Evolutionary conservation across 108 stramenopile species (phyloP).

Genomic region (Schizochytrium sp.): DNA sequence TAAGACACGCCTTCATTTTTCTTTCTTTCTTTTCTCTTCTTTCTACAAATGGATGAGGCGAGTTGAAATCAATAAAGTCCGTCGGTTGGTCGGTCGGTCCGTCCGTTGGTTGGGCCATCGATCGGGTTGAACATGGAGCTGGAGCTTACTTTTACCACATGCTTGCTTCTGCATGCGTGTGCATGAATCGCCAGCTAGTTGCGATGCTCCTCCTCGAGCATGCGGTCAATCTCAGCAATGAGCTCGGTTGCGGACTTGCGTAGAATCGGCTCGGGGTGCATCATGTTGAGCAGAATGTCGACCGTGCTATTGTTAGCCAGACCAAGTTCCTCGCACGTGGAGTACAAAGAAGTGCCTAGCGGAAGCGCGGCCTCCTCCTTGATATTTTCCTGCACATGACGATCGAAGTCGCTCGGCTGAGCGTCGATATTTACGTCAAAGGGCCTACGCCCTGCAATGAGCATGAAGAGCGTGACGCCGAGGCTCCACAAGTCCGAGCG

Average conservation of each 20-base stretch:
- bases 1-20: no score
- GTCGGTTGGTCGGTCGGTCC: no score
- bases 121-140: no score
- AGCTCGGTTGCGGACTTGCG: slow-evolving; percentile 13
- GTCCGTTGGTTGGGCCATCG: no score
- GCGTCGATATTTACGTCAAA: not conserved
- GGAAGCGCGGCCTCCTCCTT: slow-evolving; percentile 2
- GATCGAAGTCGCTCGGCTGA: not conserved
- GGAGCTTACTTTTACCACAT: no score
- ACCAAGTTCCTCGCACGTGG: not conserved
- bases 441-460: not conserved
- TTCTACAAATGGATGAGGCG: no score
- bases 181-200: no score
- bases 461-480: slow-evolving; percentile 17
- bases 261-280: slow-evolving; percentile 1
- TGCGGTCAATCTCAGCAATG: not conserved
- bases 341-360: not conserved
- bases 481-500: slow-evolving; percentile 12
- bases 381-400: not conserved
- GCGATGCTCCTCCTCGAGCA: slow-evolving; percentile 12
- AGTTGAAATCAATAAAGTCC: no score
- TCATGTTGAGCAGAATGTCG: slow-evolving; percentile 4
- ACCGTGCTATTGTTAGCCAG: not conserved
- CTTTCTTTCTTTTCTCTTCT: no score
- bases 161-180: not conserved